Conservation (phyloP, 768 basidiomycete genomes). For the Suillus alpinus region DNA sequence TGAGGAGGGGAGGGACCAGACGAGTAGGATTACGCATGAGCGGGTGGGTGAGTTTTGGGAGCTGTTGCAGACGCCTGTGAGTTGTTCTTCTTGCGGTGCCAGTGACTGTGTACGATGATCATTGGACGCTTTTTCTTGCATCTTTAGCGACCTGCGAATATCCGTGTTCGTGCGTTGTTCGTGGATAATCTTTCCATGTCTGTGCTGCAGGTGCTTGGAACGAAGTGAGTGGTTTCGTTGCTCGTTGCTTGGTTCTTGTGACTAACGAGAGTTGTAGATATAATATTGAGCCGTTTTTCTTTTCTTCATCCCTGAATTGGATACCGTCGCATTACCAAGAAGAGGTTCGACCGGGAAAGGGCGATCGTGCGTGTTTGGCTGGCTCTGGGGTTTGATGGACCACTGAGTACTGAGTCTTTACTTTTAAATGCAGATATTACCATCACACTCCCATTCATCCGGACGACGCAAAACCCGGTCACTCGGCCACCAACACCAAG, state of each 20-base stretch:
- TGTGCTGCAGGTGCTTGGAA: constrained; percentile 36
- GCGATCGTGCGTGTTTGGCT: constrained; percentile 35
- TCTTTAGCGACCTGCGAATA: constrained; percentile 19
- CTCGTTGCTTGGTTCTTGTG: background rate
- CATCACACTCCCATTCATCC: constrained; percentile 40
- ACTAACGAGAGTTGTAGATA: constrained; percentile 28
- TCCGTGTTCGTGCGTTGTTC: constrained; percentile 35
- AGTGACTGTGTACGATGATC: background rate
- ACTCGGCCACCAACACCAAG: constrained; percentile 17
- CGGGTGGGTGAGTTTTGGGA: constrained; percentile 24
- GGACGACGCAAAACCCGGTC: constrained; percentile 35
- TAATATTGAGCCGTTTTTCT: constrained; percentile 43
- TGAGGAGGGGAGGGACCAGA: background rate
- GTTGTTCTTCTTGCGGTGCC: background rate
- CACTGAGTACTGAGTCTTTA: constrained; percentile 5
- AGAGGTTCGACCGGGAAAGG: constrained; percentile 17
- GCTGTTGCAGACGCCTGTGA: constrained; percentile 24
- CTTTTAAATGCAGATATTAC: constrained; percentile 35
- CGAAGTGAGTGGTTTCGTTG: constrained; percentile 23
- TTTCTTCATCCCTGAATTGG: constrained; percentile 41
- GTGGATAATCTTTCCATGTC: constrained; percentile 32
- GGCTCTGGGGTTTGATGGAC: constrained; percentile 2
- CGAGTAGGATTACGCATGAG: constrained; percentile 19
- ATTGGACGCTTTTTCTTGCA: background rate
- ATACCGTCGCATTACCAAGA: constrained; percentile 44